Evolutionary conservation across 2,329 filamentous ascomycete species (phyloP).

Genomic region (Aspergillus piperis): DNA sequence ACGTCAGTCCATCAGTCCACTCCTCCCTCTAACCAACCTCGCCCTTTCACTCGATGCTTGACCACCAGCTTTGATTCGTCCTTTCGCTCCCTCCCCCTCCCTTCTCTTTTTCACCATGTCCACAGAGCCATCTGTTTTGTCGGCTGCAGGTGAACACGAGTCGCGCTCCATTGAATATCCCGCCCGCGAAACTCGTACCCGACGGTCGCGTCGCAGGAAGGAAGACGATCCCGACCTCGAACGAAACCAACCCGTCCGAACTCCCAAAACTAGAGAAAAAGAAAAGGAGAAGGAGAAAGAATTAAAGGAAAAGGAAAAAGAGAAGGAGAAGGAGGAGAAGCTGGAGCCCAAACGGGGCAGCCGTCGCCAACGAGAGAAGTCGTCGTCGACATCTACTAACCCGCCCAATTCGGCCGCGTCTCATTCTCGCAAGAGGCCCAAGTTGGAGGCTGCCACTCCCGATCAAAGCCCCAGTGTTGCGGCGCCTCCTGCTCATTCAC

Average conservation of each 20-base stretch:
- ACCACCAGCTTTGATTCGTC: not conserved
- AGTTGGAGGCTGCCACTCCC: conserved; percentile 37
- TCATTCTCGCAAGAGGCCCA: conserved; percentile 51
- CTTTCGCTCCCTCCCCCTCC: not conserved
- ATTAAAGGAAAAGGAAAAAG: conserved; percentile 31
- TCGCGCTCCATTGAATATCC: conserved; percentile 24
- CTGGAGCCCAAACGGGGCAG: conserved; percentile 30
- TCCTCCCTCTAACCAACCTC: not conserved
- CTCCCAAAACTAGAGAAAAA: conserved; percentile 22
- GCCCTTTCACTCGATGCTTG: conserved; percentile 16
- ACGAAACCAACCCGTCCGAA: conserved; percentile 30
- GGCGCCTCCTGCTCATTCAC: not conserved
- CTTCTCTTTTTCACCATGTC: conserved; percentile 31
- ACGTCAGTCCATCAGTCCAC: not conserved
- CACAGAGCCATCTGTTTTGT: conserved; percentile 31
- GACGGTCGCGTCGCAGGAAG: conserved; percentile 47
- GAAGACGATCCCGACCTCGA: conserved; percentile 35
- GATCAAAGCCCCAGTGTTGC: conserved; percentile 5
- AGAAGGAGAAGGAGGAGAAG: conserved; percentile 22
- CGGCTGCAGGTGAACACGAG: conserved; percentile 31
- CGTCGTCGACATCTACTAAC: conserved; percentile 26
- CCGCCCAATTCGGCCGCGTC: conserved; percentile 15
- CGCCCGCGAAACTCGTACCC: conserved; percentile 32
- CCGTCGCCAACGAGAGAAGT: conserved; percentile 40
- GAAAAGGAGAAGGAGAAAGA: conserved; percentile 21